Evolutionary conservation across 2,329 filamentous ascomycete genomes (phyloP).

Genomic region (Trichoderma sp.): DNA sequence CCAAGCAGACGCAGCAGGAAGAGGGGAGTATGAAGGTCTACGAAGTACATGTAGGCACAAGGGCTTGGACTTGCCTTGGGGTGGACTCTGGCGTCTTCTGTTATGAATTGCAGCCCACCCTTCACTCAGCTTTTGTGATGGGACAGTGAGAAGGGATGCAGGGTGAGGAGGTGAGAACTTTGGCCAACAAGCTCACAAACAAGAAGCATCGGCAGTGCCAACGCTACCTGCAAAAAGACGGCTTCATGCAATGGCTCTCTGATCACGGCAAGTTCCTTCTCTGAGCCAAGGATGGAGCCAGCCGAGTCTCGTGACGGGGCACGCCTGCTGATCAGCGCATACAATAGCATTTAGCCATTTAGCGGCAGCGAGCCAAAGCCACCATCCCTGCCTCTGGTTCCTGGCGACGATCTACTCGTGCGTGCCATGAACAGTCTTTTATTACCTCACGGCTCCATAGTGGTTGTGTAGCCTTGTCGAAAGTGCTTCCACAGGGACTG

Average conservation of each 20-base stretch:
- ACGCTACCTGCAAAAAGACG: not conserved
- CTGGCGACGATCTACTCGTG: constrained; percentile 17
- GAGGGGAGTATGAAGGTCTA: not conserved
- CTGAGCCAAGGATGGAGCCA: constrained; percentile 5
- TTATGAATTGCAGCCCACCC: not conserved
- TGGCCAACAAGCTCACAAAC: not conserved
- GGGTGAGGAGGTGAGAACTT: not conserved
- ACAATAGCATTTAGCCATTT: constrained; percentile 16
- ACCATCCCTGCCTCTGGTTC: constrained; percentile 21
- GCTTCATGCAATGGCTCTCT: constrained; percentile 10
- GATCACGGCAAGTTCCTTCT: constrained; percentile 1
- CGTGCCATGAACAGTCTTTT: not conserved
- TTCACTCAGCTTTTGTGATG: not conserved
- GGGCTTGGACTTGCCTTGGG: not conserved
- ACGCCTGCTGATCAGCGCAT: constrained; percentile 26
- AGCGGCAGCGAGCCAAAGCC: constrained; percentile 19
- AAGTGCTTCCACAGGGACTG: not conserved
- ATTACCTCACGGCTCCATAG: not conserved
- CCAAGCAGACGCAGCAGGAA: not conserved
- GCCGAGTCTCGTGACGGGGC: constrained; percentile 25
- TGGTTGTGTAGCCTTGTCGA: not conserved
- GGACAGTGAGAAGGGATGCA: constrained; percentile 2
- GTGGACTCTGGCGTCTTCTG: not conserved
- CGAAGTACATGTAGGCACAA: not conserved
- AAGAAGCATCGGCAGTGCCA: not conserved